Evolutionary conservation across 2,329 filamentous ascomycete species (phyloP).

Genomic region (Cercospora canescens): DNA sequence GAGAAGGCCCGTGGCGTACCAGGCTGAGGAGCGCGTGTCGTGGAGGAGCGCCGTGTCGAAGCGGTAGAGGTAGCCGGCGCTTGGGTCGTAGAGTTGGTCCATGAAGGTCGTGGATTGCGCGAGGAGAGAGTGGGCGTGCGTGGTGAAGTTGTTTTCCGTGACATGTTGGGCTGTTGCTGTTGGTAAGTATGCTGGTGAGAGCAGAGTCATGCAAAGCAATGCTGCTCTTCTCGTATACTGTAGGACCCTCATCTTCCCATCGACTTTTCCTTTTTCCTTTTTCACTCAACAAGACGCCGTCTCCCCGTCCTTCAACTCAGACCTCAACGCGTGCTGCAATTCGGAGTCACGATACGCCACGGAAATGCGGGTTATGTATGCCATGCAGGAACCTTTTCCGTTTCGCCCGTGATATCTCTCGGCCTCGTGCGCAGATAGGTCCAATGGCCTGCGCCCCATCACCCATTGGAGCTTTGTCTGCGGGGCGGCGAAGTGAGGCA

Average conservation of each 20-base stretch:
- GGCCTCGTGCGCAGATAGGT: not conserved
- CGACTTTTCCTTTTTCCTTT: not conserved
- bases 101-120: slow-evolving; percentile 32
- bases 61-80: slow-evolving; percentile 55
- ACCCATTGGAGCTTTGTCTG: not conserved
- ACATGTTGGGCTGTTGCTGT: not conserved
- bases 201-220: not conserved
- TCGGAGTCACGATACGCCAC: too few relatives aligned
- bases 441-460: not conserved
- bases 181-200: not conserved
- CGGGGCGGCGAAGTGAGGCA: not conserved
- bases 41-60: slow-evolving; percentile 51
- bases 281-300: not conserved
- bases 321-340: too few relatives aligned
- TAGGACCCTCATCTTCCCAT: not conserved
- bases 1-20: slow-evolving; percentile 62
- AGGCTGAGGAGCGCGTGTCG: slow-evolving; percentile 58
- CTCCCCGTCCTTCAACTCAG: not conserved
- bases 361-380: not conserved
- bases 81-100: slow-evolving; percentile 56
- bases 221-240: not conserved
- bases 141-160: not conserved
- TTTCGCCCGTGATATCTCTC: not conserved
- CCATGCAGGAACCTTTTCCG: not conserved
- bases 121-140: slow-evolving; percentile 12